Percentiles rank a stretch among this genome's conserved stretches.
phyloP scores from a whole-genome alignment of 2,329 filamentous ascomycete genomes.

The Fusarium agapanthi region DNA sequence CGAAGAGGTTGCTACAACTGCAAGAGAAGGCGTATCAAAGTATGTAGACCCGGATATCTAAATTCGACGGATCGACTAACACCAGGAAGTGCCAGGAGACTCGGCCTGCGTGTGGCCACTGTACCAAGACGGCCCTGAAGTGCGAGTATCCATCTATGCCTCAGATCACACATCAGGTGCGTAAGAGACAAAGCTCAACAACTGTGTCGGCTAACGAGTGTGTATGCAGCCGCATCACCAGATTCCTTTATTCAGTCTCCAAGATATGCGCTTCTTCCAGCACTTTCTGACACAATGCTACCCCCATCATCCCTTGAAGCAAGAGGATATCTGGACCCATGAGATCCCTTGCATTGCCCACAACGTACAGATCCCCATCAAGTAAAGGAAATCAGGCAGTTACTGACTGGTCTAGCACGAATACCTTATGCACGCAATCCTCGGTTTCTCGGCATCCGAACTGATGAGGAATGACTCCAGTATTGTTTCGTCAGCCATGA shows the following conservation, averaged over 20 bases:
- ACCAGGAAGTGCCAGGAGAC: conserved; percentile 69
- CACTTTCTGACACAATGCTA: conserved; percentile 70
- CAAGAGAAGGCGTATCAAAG: conserved; percentile 72
- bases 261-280: conserved; percentile 75
- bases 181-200: no score
- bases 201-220: neutral
- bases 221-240: conserved; percentile 60
- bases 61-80: conserved; percentile 10
- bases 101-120: conserved; percentile 70
- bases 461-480: conserved; percentile 61
- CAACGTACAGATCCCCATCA: conserved; percentile 55
- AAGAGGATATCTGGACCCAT: conserved; percentile 72
- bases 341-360: conserved; percentile 74
- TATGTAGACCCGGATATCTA: conserved; percentile 31
- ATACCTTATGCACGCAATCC: conserved; percentile 75
- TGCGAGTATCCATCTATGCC: conserved; percentile 68
- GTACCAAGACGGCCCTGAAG: conserved; percentile 67
- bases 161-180: conserved; percentile 61
- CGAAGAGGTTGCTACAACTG: conserved; percentile 73
- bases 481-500: conserved; percentile 66
- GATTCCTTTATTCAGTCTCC: conserved; percentile 66
- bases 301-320: conserved; percentile 71
- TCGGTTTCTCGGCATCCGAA: conserved; percentile 73
- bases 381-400: neutral
- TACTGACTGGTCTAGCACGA: conserved; percentile 58